phyloP scores from a whole-genome alignment of 805 yeast genomes.

The Candida quercuum region DNA sequence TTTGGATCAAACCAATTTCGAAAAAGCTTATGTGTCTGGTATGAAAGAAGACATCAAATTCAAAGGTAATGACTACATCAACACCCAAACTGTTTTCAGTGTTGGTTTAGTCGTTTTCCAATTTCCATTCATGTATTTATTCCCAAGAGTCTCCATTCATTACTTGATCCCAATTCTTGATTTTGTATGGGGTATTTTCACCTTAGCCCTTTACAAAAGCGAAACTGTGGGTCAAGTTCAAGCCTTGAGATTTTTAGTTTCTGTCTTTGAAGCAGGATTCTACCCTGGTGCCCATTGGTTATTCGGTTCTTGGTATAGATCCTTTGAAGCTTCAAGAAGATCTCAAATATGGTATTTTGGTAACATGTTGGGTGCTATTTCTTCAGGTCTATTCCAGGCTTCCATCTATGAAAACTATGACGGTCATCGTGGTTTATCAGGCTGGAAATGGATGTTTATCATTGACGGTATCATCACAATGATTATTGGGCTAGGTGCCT shows the following conservation, averaged over 20 bases:
- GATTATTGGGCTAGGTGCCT: slow-evolving; percentile 28
- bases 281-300: slow-evolving; percentile 55
- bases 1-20: slow-evolving; percentile 53
- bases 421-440: slow-evolving; percentile 47
- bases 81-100: slow-evolving; percentile 52
- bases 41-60: slow-evolving; percentile 50
- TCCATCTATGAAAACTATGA: slow-evolving; percentile 28
- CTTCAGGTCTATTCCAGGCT: slow-evolving; percentile 55
- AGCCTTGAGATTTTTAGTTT: slow-evolving; percentile 58
- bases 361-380: slow-evolving; percentile 54
- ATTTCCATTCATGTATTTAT: no score
- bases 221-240: slow-evolving; percentile 42
- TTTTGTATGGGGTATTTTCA: slow-evolving; percentile 57
- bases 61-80: slow-evolving; percentile 55
- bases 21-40: slow-evolving; percentile 61
- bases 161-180: slow-evolving; percentile 44
- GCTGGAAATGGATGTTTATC: slow-evolving; percentile 75
- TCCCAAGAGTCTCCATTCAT: slow-evolving; percentile 48
- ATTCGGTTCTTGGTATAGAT: slow-evolving; percentile 51
- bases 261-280: slow-evolving; percentile 57
- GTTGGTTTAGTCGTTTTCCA: slow-evolving; percentile 57
- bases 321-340: slow-evolving; percentile 51
- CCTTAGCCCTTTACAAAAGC: slow-evolving; percentile 44
- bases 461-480: slow-evolving; percentile 58
- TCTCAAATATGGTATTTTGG: slow-evolving; percentile 57